Conservation (phyloP, 352 stramenopile species). For the Phytophthora ohioensis region DNA sequence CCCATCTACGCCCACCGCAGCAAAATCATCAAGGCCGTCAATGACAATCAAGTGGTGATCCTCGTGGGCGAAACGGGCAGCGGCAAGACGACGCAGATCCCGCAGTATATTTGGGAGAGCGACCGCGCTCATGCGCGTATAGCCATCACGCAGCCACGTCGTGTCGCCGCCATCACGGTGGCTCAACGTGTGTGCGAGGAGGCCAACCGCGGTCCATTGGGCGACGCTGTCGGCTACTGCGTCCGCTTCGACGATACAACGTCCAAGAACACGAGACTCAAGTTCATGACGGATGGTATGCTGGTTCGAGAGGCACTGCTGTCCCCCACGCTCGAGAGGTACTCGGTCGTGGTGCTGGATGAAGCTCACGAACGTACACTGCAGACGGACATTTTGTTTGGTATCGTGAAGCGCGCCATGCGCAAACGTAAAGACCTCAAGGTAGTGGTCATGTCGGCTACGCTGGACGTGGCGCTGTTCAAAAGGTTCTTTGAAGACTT, state of each 20-base stretch:
- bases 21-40: constrained; percentile 71
- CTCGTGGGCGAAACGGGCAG: constrained; percentile 91
- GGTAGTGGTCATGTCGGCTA: constrained; percentile 99
- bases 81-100: constrained; percentile 93
- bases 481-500: constrained; percentile 93
- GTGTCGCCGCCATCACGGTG: constrained; percentile 86
- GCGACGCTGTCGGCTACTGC: constrained; percentile 90
- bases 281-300: constrained; percentile 94
- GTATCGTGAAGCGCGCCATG: constrained; percentile 88
- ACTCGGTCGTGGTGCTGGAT: constrained; percentile 89
- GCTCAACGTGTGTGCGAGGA: constrained; percentile 85
- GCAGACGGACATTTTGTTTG: constrained; percentile 92
- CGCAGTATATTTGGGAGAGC: constrained; percentile 87
- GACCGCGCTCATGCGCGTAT: constrained; percentile 55
- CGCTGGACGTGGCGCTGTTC: constrained; percentile 95
- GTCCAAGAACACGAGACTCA: constrained; percentile 89
- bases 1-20: constrained; percentile 80
- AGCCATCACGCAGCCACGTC: constrained; percentile 85
- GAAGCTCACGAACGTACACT: constrained; percentile 90
- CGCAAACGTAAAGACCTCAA: constrained; percentile 88
- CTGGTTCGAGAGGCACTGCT: constrained; percentile 92
- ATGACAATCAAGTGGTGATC: constrained; percentile 82
- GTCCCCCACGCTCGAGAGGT: constrained; percentile 73
- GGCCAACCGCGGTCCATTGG: constrained; percentile 53
- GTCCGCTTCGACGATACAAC: constrained; percentile 96